These are phyloP conservation scores for Penicillium hesseltinei DNA, from an alignment of 2,329 filamentous ascomycete species.

Conservation along the genomic window DNA sequence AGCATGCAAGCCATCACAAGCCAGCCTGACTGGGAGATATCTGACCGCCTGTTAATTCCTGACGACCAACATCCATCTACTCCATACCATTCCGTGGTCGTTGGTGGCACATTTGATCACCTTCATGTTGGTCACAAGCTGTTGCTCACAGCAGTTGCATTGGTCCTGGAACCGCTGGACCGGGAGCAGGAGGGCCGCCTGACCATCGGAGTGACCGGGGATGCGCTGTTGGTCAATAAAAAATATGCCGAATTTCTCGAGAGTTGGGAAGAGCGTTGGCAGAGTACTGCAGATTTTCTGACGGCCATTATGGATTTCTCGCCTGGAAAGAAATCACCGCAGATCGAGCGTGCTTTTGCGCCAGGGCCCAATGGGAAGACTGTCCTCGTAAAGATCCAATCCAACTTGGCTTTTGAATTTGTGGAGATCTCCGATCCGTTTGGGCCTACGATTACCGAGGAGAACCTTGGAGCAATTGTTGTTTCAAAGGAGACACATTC, in stretches of 20 bases:
- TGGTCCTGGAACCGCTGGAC: constrained; percentile 59
- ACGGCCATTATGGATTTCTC: constrained; percentile 59
- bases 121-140: constrained; percentile 94
- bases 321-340: constrained; percentile 38
- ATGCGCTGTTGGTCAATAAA: constrained; percentile 82
- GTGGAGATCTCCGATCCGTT: constrained; percentile 84
- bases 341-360: constrained; percentile 33
- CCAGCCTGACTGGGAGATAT: constrained; percentile 22
- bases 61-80: constrained; percentile 16
- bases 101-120: constrained; percentile 96
- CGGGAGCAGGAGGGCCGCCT: constrained; percentile 55
- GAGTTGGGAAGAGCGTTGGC: constrained; percentile 72
- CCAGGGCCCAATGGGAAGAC: constrained; percentile 42
- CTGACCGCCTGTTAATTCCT: constrained; percentile 23
- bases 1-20: constrained; percentile 23
- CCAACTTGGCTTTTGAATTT: constrained; percentile 68
- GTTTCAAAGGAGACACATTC: constrained; percentile 84
- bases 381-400: constrained; percentile 51
- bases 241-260: constrained; percentile 80
- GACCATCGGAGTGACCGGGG: constrained; percentile 84
- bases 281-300: constrained; percentile 70
- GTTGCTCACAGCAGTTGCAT: constrained; percentile 81
- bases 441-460: constrained; percentile 83
- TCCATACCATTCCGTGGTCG: constrained; percentile 63
- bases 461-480: constrained; percentile 74